These are phyloP conservation scores for Fomitopsis serialis DNA, from an alignment of 768 basidiomycete species.

Conservation along the genomic window DNA sequence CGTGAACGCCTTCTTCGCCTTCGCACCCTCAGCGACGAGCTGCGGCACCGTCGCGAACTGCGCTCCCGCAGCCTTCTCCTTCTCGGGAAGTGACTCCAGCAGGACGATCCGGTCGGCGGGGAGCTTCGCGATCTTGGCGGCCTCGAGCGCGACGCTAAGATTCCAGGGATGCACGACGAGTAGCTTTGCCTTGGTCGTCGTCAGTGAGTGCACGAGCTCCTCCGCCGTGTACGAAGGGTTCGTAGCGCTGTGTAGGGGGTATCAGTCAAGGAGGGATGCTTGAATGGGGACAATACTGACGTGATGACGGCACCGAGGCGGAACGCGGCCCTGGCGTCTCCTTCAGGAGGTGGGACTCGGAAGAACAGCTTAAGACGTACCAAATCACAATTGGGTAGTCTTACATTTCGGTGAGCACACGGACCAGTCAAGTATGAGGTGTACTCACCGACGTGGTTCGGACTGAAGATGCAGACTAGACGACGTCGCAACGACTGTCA, in stretches of 20 bases:
- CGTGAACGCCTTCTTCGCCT: conserved; percentile 31
- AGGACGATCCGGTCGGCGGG: conserved; percentile 18
- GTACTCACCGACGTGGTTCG: conserved; percentile 25
- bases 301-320: conserved; percentile 2
- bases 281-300: neutral
- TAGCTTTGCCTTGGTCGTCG: conserved; percentile 18
- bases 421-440: neutral
- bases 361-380: neutral
- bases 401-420: conserved; percentile 28
- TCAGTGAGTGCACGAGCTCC: conserved; percentile 28
- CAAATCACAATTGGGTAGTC: conserved; percentile 47
- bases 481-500: neutral
- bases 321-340: neutral
- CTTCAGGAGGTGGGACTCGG: neutral
- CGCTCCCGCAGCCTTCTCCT: conserved; percentile 10
- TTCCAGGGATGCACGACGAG: conserved; percentile 21
- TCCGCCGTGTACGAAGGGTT: conserved; percentile 27
- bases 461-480: conserved; percentile 59
- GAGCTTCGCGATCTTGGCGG: conserved; percentile 16
- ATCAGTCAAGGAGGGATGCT: neutral
- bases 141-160: conserved; percentile 17
- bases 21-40: conserved; percentile 45
- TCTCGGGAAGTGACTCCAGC: conserved; percentile 13
- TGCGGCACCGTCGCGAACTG: conserved; percentile 35
- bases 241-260: conserved; percentile 11